A percentile compares a stretch with the other conserved stretches of the same genome.
Conservation (phyloP, 2,329 filamentous ascomycete genomes). For the Xylaria sp. region DNA sequence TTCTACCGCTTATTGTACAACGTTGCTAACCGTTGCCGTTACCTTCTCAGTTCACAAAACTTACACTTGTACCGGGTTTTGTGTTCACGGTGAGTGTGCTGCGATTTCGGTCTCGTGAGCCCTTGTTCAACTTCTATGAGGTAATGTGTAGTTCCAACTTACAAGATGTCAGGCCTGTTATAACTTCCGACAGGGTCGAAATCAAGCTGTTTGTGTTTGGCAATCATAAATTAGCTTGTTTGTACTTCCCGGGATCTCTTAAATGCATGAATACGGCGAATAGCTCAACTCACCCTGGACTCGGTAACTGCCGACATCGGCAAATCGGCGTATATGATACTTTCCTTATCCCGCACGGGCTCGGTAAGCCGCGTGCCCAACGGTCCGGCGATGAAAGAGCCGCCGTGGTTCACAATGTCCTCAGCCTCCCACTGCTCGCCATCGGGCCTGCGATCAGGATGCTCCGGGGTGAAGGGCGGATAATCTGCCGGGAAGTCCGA, state of each 20-base stretch:
- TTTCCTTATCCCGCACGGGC: slow-evolving; percentile 55
- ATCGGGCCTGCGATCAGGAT: slow-evolving; percentile 53
- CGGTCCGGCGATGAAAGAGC: slow-evolving; percentile 55
- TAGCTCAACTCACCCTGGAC: slow-evolving; percentile 49
- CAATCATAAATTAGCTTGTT: slow-evolving; percentile 13
- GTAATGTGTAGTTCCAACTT: slow-evolving; percentile 38
- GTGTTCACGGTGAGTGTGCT: slow-evolving; percentile 49
- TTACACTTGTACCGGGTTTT: slow-evolving; percentile 48
- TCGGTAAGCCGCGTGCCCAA: slow-evolving; percentile 53
- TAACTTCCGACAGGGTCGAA: slow-evolving; percentile 57
- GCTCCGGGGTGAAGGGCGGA: slow-evolving; percentile 54
- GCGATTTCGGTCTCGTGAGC: slow-evolving; percentile 19
- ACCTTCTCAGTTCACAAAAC: slow-evolving; percentile 37
- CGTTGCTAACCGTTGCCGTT: not conserved
- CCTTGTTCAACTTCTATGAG: not conserved
- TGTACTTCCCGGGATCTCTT: not conserved
- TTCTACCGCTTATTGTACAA: not conserved
- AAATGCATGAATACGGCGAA: not conserved
- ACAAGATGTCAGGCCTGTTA: slow-evolving; percentile 55
- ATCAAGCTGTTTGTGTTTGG: slow-evolving; percentile 50
- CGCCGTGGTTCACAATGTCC: slow-evolving; percentile 55
- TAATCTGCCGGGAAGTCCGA: slow-evolving; percentile 57
- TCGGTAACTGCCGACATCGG: slow-evolving; percentile 51
- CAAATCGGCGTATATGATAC: slow-evolving; percentile 53
- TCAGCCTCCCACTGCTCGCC: slow-evolving; percentile 52